A percentile compares a stretch with the other conserved stretches of the same genome.
phyloP scores from a whole-genome alignment of 345 rosid genomes.

The Melaleuca alternifolia region DNA sequence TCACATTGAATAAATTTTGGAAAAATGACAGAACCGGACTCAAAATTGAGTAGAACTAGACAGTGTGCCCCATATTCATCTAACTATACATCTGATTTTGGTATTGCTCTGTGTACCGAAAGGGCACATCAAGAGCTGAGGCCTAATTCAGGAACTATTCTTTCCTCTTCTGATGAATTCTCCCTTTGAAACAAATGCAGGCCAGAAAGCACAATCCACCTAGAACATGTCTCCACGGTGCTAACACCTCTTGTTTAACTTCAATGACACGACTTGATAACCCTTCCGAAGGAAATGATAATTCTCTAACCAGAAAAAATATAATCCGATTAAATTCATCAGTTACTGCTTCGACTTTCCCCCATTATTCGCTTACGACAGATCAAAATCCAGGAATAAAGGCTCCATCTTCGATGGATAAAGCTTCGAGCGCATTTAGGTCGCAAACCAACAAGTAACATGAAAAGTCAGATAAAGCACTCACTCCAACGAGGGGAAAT shows the following conservation, averaged over 20 bases:
- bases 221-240: not conserved
- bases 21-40: not conserved
- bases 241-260: not conserved
- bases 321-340: not conserved
- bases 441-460: not conserved
- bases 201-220: not conserved
- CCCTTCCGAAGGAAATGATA: not conserved
- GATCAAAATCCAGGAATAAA: not conserved
- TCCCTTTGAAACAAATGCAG: not conserved
- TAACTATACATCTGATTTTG: not conserved
- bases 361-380: not conserved
- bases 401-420: not conserved
- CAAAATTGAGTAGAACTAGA: not conserved
- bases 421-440: not conserved
- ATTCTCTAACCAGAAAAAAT: not conserved
- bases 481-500: slow-evolving; percentile 93
- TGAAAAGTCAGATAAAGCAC: not conserved
- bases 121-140: not conserved
- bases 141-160: not conserved
- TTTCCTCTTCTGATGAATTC: not conserved
- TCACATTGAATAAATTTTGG: not conserved
- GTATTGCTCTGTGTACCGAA: not conserved
- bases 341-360: not conserved
- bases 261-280: not conserved
- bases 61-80: not conserved